Conservation (phyloP, 2,329 filamentous ascomycete species). For the Trichoderma simmonsii region DNA sequence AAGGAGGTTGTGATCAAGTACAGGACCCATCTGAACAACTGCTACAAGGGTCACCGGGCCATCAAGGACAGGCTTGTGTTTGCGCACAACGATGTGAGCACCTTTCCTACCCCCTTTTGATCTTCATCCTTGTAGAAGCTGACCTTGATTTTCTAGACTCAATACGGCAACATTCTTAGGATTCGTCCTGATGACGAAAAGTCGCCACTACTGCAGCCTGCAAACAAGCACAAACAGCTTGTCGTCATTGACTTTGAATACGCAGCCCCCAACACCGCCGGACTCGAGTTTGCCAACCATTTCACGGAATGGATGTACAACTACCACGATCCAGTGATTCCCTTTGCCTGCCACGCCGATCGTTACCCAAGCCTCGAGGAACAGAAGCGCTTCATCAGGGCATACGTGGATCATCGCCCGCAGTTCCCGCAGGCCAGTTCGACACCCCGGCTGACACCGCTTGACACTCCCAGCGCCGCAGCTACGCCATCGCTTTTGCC, state of each 20-base stretch:
- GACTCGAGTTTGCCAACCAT: constrained; percentile 94
- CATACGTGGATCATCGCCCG: constrained; percentile 81
- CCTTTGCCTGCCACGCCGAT: constrained; percentile 65
- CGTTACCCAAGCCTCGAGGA: constrained; percentile 76
- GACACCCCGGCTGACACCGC: constrained; percentile 48
- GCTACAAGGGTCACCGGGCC: constrained; percentile 64
- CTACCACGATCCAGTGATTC: constrained; percentile 70
- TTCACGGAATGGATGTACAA: constrained; percentile 99
- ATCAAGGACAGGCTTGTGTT: constrained; percentile 80
- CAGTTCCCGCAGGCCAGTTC: constrained; percentile 55
- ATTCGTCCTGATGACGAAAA: constrained; percentile 64
- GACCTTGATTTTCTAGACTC: constrained; percentile 60
- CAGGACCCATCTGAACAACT: constrained; percentile 66
- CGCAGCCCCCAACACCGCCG: constrained; percentile 80
- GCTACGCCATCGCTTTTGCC: constrained; percentile 37
- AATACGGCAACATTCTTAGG: constrained; percentile 96
- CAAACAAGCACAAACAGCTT: constrained; percentile 93
- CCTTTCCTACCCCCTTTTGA: no score
- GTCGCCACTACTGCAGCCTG: constrained; percentile 81
- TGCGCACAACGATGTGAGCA: constrained; percentile 90
- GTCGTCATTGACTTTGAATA: constrained; percentile 99
- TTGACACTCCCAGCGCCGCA: constrained; percentile 34
- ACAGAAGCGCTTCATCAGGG: constrained; percentile 78
- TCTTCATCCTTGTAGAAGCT: neutral
- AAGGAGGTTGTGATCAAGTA: constrained; percentile 73